phyloP scores from a whole-genome alignment of 805 yeast genomes.

The Saturnispora mendoncae region DNA sequence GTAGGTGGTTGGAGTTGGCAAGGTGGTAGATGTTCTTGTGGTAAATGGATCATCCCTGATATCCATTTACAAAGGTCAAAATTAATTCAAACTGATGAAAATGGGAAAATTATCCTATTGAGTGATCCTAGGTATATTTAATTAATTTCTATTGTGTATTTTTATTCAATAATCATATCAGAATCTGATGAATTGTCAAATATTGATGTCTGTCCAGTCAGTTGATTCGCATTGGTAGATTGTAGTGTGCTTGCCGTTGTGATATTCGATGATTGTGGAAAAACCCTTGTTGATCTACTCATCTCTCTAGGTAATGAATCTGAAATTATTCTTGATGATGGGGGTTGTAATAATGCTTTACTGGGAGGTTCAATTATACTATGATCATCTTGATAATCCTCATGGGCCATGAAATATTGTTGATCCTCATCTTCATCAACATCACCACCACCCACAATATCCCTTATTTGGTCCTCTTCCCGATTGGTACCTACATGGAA shows the following conservation, averaged over 20 bases:
- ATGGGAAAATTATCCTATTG: constrained; percentile 12
- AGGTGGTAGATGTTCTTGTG: constrained; percentile 91
- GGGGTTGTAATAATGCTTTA: neutral
- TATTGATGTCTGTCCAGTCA: constrained; percentile 15
- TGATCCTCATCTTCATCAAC: constrained; percentile 21
- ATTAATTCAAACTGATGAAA: constrained; percentile 51
- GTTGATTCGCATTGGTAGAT: constrained; percentile 6
- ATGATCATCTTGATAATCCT: constrained; percentile 31
- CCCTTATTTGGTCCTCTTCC: neutral
- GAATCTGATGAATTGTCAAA: constrained; percentile 18
- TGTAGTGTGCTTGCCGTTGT: constrained; percentile 9
- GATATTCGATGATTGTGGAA: constrained; percentile 7
- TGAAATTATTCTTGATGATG: constrained; percentile 6
- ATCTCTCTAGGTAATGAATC: constrained; percentile 1
- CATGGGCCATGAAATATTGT: constrained; percentile 30
- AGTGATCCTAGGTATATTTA: constrained; percentile 13
- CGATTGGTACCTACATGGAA: constrained; percentile 9
- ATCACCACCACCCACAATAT: neutral
- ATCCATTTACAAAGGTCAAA: constrained; percentile 72
- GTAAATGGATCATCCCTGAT: constrained; percentile 92
- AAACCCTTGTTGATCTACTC: too few relatives aligned
- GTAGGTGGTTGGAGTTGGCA: constrained; percentile 93
- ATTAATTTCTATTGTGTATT: neutral
- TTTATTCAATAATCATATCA: constrained; percentile 26
- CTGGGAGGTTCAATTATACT: constrained; percentile 15